These are phyloP conservation scores for Ganoderma meredithae DNA, from an alignment of 1,284 basidiomycete species.

Conservation along the genomic window DNA sequence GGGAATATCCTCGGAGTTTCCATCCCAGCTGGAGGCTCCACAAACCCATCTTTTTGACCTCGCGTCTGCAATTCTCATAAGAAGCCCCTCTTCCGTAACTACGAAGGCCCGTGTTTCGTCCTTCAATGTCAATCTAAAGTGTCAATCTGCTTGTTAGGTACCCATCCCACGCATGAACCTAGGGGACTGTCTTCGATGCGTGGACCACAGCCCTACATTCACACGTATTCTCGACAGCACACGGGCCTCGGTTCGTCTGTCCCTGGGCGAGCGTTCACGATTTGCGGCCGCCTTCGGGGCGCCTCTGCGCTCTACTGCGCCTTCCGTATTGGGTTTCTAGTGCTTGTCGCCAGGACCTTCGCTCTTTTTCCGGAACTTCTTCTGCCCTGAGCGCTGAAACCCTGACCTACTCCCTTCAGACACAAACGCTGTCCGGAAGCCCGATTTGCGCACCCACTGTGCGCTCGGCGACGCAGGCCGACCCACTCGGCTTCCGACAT, in stretches of 20 bases:
- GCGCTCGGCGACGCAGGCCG: slow-evolving; percentile 4
- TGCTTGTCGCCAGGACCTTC: neutral
- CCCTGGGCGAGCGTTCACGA: neutral
- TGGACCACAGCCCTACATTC: neutral
- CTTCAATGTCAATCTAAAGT: neutral
- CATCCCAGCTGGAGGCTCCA: neutral
- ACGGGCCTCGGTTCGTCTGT: neutral
- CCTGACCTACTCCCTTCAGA: neutral
- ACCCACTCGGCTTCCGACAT: neutral
- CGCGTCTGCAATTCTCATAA: neutral
- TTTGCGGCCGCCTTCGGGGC: neutral
- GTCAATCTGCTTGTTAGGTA: slow-evolving; percentile 3
- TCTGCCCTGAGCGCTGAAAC: neutral
- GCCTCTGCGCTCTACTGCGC: neutral
- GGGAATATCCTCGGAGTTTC: slow-evolving; percentile 1
- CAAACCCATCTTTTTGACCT: neutral
- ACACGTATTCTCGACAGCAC: neutral
- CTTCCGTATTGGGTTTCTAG: neutral
- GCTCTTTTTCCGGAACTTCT: neutral
- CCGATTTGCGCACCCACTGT: neutral
- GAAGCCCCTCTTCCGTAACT: slow-evolving; percentile 5
- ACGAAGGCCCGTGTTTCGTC: neutral
- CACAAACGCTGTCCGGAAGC: neutral
- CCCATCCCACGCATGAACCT: neutral
- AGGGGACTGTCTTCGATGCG: neutral